Percentiles rank a stretch among this genome's conserved stretches.
Conservation (phyloP, 2,329 filamentous ascomycete genomes). For the Calycina herbarum region DNA sequence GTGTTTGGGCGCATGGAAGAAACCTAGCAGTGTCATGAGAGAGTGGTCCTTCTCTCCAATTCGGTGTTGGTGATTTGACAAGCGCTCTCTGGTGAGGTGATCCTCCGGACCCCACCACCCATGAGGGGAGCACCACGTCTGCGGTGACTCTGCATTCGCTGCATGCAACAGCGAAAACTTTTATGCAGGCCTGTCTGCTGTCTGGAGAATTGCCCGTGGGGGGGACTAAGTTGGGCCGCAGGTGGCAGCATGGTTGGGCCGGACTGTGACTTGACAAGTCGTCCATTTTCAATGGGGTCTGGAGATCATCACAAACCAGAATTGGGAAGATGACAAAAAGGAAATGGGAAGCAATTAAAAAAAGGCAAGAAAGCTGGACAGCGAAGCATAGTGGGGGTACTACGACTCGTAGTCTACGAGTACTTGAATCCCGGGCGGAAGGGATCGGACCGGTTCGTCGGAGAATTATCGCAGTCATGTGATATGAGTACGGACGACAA, state of each 20-base stretch:
- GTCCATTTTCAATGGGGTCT: neutral
- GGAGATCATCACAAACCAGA: neutral
- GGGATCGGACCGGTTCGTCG: neutral
- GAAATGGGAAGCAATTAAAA: neutral
- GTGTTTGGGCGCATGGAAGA: conserved; percentile 11
- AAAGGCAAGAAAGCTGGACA: neutral
- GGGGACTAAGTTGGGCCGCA: neutral
- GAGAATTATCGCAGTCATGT: too few relatives aligned
- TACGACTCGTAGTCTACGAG: neutral
- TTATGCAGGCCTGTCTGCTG: neutral
- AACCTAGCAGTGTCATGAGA: neutral
- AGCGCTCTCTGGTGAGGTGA: neutral
- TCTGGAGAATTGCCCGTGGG: neutral
- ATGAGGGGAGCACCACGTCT: conserved; percentile 4
- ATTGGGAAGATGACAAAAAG: neutral
- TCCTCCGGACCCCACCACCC: too few relatives aligned
- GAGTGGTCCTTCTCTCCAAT: conserved; percentile 2
- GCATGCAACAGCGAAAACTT: neutral
- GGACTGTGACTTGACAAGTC: neutral
- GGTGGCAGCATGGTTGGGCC: neutral
- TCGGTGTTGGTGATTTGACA: neutral
- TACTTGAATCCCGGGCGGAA: neutral
- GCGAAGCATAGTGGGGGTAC: conserved; percentile 1
- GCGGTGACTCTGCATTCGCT: neutral
- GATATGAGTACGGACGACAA: too few relatives aligned